Conservation (phyloP, 2,329 filamentous ascomycete genomes). For the Claviceps lovelessii region DNA sequence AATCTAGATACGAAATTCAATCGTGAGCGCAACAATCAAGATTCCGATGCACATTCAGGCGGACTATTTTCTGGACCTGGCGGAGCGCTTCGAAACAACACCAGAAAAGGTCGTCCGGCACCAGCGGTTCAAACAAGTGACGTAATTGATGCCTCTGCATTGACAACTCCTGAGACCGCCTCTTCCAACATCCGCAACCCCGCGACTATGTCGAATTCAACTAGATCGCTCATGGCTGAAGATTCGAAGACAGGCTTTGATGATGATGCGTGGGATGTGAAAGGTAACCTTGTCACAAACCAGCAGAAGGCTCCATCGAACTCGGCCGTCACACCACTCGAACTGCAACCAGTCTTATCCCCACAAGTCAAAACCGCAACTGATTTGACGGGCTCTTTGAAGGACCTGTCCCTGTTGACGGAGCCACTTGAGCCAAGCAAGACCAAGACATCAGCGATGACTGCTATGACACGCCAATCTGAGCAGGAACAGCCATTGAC, state of each 20-base stretch:
- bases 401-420: conserved; percentile 40
- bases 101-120: conserved; percentile 75
- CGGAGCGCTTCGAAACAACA: conserved; percentile 87
- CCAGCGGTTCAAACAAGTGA: conserved; percentile 78
- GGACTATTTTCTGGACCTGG: conserved; percentile 87
- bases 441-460: conserved; percentile 17
- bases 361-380: conserved; percentile 10
- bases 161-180: conserved; percentile 43
- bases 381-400: conserved; percentile 40
- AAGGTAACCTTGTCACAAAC: conserved; percentile 36
- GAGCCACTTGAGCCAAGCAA: conserved; percentile 39
- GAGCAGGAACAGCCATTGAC: conserved; percentile 19
- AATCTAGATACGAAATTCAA: conserved; percentile 67
- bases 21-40: conserved; percentile 40
- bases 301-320: conserved; percentile 30
- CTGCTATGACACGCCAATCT: conserved; percentile 3
- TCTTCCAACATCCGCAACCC: conserved; percentile 10
- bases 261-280: conserved; percentile 94
- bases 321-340: conserved; percentile 7
- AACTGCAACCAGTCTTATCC: conserved; percentile 7
- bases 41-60: conserved; percentile 43
- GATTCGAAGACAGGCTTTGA: conserved; percentile 55
- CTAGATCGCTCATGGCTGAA: conserved; percentile 14
- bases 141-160: conserved; percentile 73
- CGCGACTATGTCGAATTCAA: conserved; percentile 11